Base-by-base conservation (phyloP, 1,284 basidiomycete species). In the Cryptococcus neoformans region DNA sequence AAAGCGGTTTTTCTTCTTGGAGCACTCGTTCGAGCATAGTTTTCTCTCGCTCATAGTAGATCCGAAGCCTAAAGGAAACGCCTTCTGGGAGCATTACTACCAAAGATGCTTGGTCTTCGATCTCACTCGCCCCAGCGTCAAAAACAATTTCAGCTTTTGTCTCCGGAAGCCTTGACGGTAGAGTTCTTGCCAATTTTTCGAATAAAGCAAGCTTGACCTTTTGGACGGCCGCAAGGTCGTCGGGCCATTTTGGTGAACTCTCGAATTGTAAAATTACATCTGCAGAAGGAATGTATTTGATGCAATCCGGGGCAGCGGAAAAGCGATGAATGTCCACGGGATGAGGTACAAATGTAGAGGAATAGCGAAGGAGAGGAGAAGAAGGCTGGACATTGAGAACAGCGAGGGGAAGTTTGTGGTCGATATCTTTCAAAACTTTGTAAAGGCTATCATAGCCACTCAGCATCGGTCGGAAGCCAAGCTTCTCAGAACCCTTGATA, bases 151-250 rank as follows among this genome's bases (percentile, higher is more conserved):
- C 58, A 3, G 69, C 67, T 10, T 74, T 81, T 1, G 87, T 73
- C 4, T 84, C 85, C 0, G 80, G 65, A 1, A 82, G 72, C 1
- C 80, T 70, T 7, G 74, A 70, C 81, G 86, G 84, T 47, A 95
- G 80, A 1, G 82, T 80, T 11, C 80, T 78, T 0, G 87, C 89
- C 2, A 91, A 81, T 35, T 84, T 83, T 69, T 93, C 92, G 59
- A 95, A 84, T 72, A 99, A 88, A 0, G 95, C 95, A 2, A 96
- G 81, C 77, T 99, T 99, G 78, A 94, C 89, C 65, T 92, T 92
- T 75, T 97, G 94, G 48, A 98, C 89, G 0, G 93, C 92, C 14
- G 82, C 82, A 1, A 99, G 82, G 67, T 99, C 93, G 69, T 98
- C 93, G 0, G 96, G 96, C 96, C 96, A 99, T 63, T 85, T 84